Evolutionary conservation across 1,284 basidiomycete species (phyloP).

Genomic region (Leccinum pachyderme): DNA sequence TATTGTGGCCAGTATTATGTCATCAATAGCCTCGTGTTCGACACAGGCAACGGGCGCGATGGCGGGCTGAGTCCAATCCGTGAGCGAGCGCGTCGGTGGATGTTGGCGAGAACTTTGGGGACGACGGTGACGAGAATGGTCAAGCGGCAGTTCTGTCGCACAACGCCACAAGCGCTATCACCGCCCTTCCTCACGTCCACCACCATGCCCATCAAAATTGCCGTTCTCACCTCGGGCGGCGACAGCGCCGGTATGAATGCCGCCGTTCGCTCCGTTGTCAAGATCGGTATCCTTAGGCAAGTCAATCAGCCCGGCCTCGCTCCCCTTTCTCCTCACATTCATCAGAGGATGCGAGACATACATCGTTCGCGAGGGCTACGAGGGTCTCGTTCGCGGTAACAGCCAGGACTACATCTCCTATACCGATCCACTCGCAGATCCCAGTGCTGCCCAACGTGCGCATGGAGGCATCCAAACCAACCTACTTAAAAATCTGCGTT

Average conservation of each 20-base stretch:
- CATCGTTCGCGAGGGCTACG: slow-evolving; percentile 96
- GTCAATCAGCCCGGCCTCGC: slow-evolving; percentile 22
- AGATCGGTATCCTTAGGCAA: slow-evolving; percentile 85
- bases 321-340: not conserved
- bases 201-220: slow-evolving; percentile 53
- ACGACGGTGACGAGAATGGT: not conserved
- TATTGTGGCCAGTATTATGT: slow-evolving; percentile 4
- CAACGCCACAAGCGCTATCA: slow-evolving; percentile 2
- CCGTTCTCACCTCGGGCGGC: slow-evolving; percentile 93
- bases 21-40: not conserved
- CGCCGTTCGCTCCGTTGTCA: slow-evolving; percentile 88
- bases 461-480: slow-evolving; percentile 29
- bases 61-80: not conserved
- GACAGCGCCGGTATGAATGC: slow-evolving; percentile 99
- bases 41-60: not conserved
- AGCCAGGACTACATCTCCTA: slow-evolving; percentile 35
- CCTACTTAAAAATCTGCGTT: slow-evolving; percentile 71
- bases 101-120: not conserved
- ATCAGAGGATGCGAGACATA: slow-evolving; percentile 87
- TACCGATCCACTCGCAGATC: slow-evolving; percentile 21
- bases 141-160: not conserved
- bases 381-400: slow-evolving; percentile 85
- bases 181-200: not conserved
- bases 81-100: not conserved
- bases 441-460: slow-evolving; percentile 14